Base-by-base conservation (phyloP, 345 rosid species). In the Kernera saxatilis region DNA sequence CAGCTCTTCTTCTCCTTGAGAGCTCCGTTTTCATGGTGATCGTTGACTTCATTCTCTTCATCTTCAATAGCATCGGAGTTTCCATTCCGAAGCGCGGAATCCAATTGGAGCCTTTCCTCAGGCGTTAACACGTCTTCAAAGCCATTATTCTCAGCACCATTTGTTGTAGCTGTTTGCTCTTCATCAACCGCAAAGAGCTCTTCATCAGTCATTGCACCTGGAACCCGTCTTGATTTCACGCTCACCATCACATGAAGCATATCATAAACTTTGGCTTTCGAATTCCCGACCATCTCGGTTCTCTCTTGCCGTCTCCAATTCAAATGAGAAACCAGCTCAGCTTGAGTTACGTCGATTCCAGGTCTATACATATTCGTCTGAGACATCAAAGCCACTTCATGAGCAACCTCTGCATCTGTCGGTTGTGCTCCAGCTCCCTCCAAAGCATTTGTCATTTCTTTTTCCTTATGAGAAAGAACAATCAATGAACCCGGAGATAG, bases 251-350 rank as follows among this genome's bases (percentile, higher is more conserved):
- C 99, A 79, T 91, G 86, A 65, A 89, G 92, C 99, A 95, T 95
- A 71, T 95, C 99, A 32, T 88, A 89, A 64, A 95, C 91, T 76
- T 86, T 95, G 6, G 98, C 98, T 82, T 95, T 95, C 99, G 98
- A 95, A 61, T 72, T 84, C 58, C 98, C 98, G 23, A 95, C 96
- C 85, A 83, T 85, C 78, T 95, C 99, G 0, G 96, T 86, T 73
- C 90, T 89, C 80, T 95, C 99, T 64, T 90, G 99, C 57, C 99
- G 79, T 83, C 99, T 92, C 99, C 99, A 95, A 67, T 87, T 95
- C 71, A 87, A 67, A 73, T 90, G 97, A 25, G 99, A 85, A 76
- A 88, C 77, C 62, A 95, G 89, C 76, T 89, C 98, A 57, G 99
- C 98, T 71, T 95, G 96, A 61, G 98, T 90, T 17, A 95, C 99